These are phyloP conservation scores for Rhodotorula sp. DNA, from an alignment of 1,284 basidiomycete genomes.

Conservation along the genomic window DNA sequence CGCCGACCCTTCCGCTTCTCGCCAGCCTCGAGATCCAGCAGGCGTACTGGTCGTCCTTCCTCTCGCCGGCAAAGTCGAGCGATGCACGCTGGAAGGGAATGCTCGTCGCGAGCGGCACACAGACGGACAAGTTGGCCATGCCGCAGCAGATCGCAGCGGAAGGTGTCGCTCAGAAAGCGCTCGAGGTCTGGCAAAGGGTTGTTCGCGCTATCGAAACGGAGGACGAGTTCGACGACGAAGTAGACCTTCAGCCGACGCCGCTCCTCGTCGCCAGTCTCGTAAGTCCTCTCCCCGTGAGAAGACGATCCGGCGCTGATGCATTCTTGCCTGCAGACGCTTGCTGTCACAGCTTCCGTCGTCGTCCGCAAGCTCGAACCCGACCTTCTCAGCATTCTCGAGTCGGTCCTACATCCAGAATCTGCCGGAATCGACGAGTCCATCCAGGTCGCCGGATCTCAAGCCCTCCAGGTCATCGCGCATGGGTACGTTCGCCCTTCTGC, in stretches of 20 bases:
- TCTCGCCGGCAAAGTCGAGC: neutral
- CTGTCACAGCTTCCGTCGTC: conserved; percentile 1
- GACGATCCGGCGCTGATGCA: neutral
- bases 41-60: conserved; percentile 42
- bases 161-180: conserved; percentile 6
- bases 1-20: conserved; percentile 82
- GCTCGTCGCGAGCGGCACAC: neutral
- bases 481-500: neutral
- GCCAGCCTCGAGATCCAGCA: conserved; percentile 79
- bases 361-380: neutral
- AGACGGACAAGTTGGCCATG: neutral
- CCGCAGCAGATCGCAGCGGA: neutral
- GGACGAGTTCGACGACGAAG: neutral
- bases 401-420: conserved; percentile 20
- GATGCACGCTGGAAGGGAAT: neutral
- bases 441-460: conserved; percentile 9
- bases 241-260: conserved; percentile 1
- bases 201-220: conserved; percentile 12
- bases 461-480: conserved; percentile 4
- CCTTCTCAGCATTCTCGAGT: conserved; percentile 8
- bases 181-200: conserved; percentile 13
- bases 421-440: conserved; percentile 7
- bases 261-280: conserved; percentile 6
- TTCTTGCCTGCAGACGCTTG: conserved; percentile 3
- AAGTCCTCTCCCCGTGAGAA: neutral